These are phyloP conservation scores for Fusarium redolens DNA, from an alignment of 2,329 filamentous ascomycete species.

Conservation along the genomic window DNA sequence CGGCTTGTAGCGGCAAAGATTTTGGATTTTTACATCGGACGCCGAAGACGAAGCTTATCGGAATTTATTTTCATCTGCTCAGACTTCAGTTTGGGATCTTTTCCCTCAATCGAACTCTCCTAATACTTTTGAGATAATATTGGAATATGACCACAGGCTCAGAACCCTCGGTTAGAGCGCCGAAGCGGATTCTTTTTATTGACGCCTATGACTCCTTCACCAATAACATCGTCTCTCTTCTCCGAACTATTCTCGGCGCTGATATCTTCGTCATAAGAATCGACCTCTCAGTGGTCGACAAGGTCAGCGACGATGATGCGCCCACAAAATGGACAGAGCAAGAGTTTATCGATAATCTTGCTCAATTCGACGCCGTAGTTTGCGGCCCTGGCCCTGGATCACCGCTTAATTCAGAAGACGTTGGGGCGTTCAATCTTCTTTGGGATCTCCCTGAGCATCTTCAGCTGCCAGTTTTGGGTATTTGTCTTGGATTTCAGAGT, in stretches of 20 bases:
- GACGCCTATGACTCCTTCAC: conserved; percentile 98
- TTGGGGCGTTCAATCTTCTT: conserved; percentile 82
- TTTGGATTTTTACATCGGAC: conserved; percentile 19
- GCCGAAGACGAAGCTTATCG: conserved; percentile 22
- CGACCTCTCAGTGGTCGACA: conserved; percentile 62
- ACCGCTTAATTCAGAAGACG: conserved; percentile 76
- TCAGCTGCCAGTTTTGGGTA: conserved; percentile 82
- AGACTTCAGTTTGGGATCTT: background rate
- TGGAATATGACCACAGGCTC: conserved; percentile 39
- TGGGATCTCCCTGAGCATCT: conserved; percentile 73
- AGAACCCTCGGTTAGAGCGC: conserved; percentile 19
- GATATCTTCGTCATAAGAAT: conserved; percentile 65
- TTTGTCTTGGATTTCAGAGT: conserved; percentile 91
- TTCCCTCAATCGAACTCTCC: background rate
- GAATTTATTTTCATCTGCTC: background rate
- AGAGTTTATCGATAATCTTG: conserved; percentile 53
- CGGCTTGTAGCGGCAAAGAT: conserved; percentile 45
- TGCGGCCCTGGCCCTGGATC: conserved; percentile 92
- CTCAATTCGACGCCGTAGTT: conserved; percentile 83
- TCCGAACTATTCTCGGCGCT: conserved; percentile 75
- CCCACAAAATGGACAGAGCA: conserved; percentile 57
- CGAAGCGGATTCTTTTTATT: conserved; percentile 79
- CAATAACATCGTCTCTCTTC: conserved; percentile 89
- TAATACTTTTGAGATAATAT: background rate
- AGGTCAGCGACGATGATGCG: conserved; percentile 4